Percentiles rank a stretch among this genome's conserved stretches.
Conservation (phyloP, 805 yeast genomes). For the Yarrowia yakushimensis region DNA sequence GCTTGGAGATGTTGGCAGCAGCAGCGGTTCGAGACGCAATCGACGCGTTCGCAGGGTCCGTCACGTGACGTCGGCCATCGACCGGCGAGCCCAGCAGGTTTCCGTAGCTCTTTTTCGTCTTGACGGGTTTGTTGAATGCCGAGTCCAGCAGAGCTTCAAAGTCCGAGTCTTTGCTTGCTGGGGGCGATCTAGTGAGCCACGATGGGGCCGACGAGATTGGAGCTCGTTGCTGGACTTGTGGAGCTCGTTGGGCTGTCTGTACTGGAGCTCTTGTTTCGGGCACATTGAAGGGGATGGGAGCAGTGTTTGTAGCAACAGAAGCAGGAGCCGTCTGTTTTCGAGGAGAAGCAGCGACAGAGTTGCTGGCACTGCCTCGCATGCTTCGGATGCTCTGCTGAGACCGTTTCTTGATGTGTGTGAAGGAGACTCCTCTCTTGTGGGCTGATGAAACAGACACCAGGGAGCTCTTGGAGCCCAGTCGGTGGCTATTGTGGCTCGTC, state of each 20-base stretch:
- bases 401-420: conserved; percentile 26
- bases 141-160: conserved; percentile 16
- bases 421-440: conserved; percentile 33
- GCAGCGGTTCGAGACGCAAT: neutral
- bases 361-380: conserved; percentile 16
- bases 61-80: neutral
- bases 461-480: conserved; percentile 30
- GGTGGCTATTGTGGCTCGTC: conserved; percentile 5
- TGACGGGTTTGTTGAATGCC: conserved; percentile 22
- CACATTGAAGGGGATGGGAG: neutral
- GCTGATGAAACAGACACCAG: conserved; percentile 32
- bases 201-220: neutral
- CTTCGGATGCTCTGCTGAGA: conserved; percentile 21
- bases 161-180: neutral
- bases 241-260: neutral
- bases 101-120: conserved; percentile 18
- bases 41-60: conserved; percentile 16
- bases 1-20: neutral
- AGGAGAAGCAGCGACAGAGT: conserved; percentile 5
- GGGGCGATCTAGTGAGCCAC: conserved; percentile 5
- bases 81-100: neutral
- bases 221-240: neutral
- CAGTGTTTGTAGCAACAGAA: neutral
- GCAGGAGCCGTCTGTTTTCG: neutral
- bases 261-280: neutral